A percentile compares a stretch with the other conserved stretches of the same genome.
Conservation (phyloP, 352 stramenopile species). For the Pythium pyrilobum region DNA sequence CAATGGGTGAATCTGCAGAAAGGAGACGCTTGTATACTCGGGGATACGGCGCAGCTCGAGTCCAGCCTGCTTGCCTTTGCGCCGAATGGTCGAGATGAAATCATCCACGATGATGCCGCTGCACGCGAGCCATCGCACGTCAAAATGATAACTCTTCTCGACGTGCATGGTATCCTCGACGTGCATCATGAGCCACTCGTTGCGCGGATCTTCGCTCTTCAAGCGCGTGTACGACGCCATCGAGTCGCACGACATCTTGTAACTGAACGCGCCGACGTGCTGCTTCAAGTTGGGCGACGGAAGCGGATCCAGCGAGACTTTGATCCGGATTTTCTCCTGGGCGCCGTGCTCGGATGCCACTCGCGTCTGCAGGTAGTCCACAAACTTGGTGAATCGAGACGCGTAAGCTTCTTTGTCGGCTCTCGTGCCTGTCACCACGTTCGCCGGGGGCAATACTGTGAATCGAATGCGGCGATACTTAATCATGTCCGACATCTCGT, state of each 20-base stretch:
- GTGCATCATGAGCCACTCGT: slow-evolving; percentile 69
- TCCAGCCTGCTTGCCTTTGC: slow-evolving; percentile 58
- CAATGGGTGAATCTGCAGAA: slow-evolving; percentile 69
- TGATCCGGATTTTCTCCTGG: slow-evolving; percentile 43
- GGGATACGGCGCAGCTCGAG: slow-evolving; percentile 69
- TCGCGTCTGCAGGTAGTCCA: slow-evolving; percentile 61
- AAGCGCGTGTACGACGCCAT: slow-evolving; percentile 22
- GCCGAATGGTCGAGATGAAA: slow-evolving; percentile 57
- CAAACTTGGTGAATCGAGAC: slow-evolving; percentile 50
- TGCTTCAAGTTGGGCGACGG: slow-evolving; percentile 8
- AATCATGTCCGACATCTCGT: slow-evolving; percentile 65
- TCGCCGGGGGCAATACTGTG: slow-evolving; percentile 43
- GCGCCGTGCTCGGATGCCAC: slow-evolving; percentile 45
- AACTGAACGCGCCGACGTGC: slow-evolving; percentile 19
- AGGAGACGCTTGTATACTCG: slow-evolving; percentile 66
- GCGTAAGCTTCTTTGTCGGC: slow-evolving; percentile 28
- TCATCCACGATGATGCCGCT: slow-evolving; percentile 69
- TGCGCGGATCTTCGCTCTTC: slow-evolving; percentile 44
- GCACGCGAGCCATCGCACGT: slow-evolving; percentile 76
- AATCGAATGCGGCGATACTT: slow-evolving; percentile 74
- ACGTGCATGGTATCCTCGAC: slow-evolving; percentile 60
- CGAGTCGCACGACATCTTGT: slow-evolving; percentile 41
- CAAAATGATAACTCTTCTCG: slow-evolving; percentile 57
- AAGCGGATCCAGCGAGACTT: slow-evolving; percentile 25
- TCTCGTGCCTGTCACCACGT: background rate